Evolutionary conservation across 805 yeast species (phyloP).

Genomic region (Metschnikowia cubensis): DNA sequence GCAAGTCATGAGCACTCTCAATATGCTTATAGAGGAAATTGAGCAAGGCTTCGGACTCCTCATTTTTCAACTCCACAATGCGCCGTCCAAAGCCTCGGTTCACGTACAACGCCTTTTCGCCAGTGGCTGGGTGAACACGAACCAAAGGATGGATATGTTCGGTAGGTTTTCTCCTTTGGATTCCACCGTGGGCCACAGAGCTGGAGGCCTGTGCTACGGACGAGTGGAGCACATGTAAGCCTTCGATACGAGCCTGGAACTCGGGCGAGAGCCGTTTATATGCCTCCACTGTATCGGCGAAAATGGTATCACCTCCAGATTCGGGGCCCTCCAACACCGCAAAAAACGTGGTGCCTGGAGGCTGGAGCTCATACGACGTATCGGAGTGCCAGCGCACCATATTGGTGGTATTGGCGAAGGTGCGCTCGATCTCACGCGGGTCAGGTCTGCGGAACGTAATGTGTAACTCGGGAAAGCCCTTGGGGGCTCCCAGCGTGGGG

Average conservation of each 20-base stretch:
- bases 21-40: constrained; percentile 31
- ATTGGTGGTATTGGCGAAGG: constrained; percentile 26
- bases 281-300: constrained; percentile 37
- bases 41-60: constrained; percentile 30
- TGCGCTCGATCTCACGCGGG: constrained; percentile 25
- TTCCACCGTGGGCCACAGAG: constrained; percentile 28
- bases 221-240: constrained; percentile 34
- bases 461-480: constrained; percentile 30
- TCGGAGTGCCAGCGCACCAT: constrained; percentile 38
- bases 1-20: constrained; percentile 33
- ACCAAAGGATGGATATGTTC: constrained; percentile 34
- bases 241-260: constrained; percentile 28
- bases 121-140: constrained; percentile 34
- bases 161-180: constrained; percentile 31
- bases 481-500: constrained; percentile 41
- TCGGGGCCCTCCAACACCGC: constrained; percentile 35
- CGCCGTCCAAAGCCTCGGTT: constrained; percentile 33
- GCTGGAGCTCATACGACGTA: constrained; percentile 34
- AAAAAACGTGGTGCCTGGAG: constrained; percentile 33
- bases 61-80: constrained; percentile 33
- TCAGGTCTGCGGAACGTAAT: constrained; percentile 32
- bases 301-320: constrained; percentile 37
- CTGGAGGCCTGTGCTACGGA: constrained; percentile 30
- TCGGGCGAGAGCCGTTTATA: constrained; percentile 35
- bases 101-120: constrained; percentile 28